Evolutionary conservation across 2,329 filamentous ascomycete species (phyloP), one percentile per base, ranked within the genome.

Genomic region (Spiromastix sp.): DNA sequence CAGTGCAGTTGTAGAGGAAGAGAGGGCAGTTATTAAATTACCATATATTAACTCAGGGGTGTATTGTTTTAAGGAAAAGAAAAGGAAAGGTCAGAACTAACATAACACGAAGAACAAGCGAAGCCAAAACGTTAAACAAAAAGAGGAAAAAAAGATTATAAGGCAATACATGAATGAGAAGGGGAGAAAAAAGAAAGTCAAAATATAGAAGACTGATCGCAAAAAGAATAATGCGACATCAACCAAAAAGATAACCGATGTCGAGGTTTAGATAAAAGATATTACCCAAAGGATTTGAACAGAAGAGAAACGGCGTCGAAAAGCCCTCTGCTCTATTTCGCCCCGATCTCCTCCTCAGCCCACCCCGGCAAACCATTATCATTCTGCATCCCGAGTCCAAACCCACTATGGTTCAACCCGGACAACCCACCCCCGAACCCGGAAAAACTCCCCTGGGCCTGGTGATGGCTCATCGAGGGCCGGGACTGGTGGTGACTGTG

Each of bases 261-360:
- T 8, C 17, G 17, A 29, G 13, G 8, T 46, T 36, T 46, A 40
- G 39, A 40, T 39, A 32, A 37, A 29, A 34, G 25, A 34, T 29
- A 37, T 38, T 22, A 27, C 31, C 27, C 21, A 34, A 22, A 39
- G 38, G 15, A 25, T 38, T 32, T 13, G 10, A 33, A 42, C 13
- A 27, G 26, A 33, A 28, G 25, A 12, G 12, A 32, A 36, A 17
- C 32, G 20, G 28, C n/a, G 31, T 36, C 28, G 25, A 39, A 32
- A 36, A 25, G 34, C 12, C 35, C 37, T 40, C 40, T 38, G 37
- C 42, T 40, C 63, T 48, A 67, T 64, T 73, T 71, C 15, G 68
- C 70, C 41, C 69, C 67, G 42, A 75, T 67, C 50, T 77, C 74
- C 56, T 78, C 74, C 55, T 79, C 74, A 38, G 71, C 73, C 74